phyloP scores from a whole-genome alignment of 306 rosid genomes.

The Canavalia ensiformis region DNA sequence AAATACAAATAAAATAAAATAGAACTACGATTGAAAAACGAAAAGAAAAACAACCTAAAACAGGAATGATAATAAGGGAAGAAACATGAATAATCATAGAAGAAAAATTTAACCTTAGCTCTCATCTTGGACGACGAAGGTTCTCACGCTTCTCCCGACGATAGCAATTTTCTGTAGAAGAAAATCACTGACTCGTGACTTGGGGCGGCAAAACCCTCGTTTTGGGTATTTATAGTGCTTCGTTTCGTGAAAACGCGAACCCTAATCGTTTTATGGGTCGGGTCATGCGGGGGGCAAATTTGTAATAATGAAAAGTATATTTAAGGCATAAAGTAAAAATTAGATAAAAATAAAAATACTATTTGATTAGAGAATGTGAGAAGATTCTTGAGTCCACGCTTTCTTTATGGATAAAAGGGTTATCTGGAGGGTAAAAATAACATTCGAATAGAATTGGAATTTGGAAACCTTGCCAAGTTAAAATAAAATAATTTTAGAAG shows the following conservation, averaged over 20 bases:
- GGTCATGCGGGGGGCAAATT: background rate
- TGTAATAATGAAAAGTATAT: background rate
- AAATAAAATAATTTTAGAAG: no score
- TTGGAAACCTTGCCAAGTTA: no score
- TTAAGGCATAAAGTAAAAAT: background rate
- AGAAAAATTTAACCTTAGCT: constrained; percentile 51
- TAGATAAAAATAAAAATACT: background rate
- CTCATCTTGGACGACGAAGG: constrained; percentile 52
- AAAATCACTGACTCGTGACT: background rate
- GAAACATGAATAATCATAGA: background rate
- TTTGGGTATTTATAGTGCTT: constrained; percentile 39
- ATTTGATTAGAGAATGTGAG: background rate
- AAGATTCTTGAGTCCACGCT: background rate
- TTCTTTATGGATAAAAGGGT: no score
- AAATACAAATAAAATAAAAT: background rate
- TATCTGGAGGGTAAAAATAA: no score
- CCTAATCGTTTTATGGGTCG: constrained; percentile 50
- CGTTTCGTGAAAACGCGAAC: constrained; percentile 8
- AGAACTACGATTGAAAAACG: background rate
- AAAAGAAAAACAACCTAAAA: background rate
- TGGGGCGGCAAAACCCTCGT: background rate
- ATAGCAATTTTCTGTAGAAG: background rate
- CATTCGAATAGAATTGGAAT: no score
- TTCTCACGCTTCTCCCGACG: constrained; percentile 24
- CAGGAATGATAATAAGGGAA: background rate